A percentile compares a stretch with the other conserved stretches of the same genome.
Evolutionary conservation across 192 early-diverging fungal species (phyloP).

Genomic region (Haplosporangium gracile): DNA sequence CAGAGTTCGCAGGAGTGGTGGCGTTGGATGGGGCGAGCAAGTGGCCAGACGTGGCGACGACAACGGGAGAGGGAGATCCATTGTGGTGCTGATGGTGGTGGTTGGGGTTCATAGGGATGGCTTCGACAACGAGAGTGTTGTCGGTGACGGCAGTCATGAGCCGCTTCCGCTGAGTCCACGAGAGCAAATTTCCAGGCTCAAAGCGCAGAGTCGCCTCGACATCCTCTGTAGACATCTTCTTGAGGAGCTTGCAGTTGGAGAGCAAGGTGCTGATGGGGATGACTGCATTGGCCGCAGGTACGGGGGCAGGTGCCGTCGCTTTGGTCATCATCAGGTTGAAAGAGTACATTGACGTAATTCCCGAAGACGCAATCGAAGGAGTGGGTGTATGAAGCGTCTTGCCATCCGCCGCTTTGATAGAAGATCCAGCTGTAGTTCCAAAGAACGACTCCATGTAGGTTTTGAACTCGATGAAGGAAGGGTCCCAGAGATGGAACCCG

Average conservation of each 20-base stretch:
- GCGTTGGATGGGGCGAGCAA: constrained; percentile 7
- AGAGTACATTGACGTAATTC: constrained; percentile 39
- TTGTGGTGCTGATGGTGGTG: neutral
- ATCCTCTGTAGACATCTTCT: constrained; percentile 55
- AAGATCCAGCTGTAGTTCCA: neutral
- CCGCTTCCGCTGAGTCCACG: constrained; percentile 50
- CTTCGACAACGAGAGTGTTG: constrained; percentile 53
- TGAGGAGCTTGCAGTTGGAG: constrained; percentile 48
- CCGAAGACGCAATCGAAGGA: constrained; percentile 18
- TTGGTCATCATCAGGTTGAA: constrained; percentile 40
- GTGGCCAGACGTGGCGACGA: neutral
- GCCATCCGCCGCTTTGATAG: neutral
- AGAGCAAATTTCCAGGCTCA: constrained; percentile 49
- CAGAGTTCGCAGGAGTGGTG: neutral
- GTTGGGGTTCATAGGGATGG: constrained; percentile 20
- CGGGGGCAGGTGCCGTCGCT: neutral
- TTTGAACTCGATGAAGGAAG: constrained; percentile 52
- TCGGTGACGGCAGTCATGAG: constrained; percentile 54
- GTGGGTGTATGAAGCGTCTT: constrained; percentile 15
- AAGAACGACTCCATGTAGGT: constrained; percentile 41
- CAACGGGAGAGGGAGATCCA: constrained; percentile 4
- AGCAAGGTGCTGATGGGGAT: constrained; percentile 44
- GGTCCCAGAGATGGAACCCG: constrained; percentile 54
- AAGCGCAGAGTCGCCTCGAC: constrained; percentile 53
- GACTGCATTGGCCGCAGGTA: constrained; percentile 27